Evolutionary conservation across 2,329 filamentous ascomycete species (phyloP), one percentile per base, ranked within the genome.

Genomic region (Ophidiomyces ophidiicola): DNA sequence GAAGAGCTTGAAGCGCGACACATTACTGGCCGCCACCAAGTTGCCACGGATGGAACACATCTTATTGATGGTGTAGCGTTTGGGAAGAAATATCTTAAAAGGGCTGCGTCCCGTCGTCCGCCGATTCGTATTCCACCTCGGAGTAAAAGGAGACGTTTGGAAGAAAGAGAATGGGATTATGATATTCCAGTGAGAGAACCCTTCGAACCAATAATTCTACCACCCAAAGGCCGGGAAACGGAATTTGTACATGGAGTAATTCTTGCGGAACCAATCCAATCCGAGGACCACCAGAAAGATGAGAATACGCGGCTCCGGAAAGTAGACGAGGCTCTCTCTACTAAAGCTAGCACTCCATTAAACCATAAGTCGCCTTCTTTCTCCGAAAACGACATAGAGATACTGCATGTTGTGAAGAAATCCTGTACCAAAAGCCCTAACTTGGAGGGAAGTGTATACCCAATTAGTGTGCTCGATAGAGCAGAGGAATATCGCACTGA

Each of bases 31-130:
- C 76, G 88, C 33, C 69, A 81, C 47, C 87, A 94, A 58, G 92
- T 94, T 38, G 77, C 81, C 0, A 52, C 64, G 1, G 81, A 84
- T 56, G 87, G 88, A 3, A 79, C 71, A 48, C 86, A 87, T 54
- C 68, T 94, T 4, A 71, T 90, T 7, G 88, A 96, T 55, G 87
- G 88, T 3, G 68, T 94, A 14, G 74, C 85, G 0, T 94, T 88
- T 56, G 87, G 88, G 2, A 73, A 80, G 44, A 78, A 80, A 1
- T 76, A 76, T 53, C 62, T 88, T 6, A 73, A 72, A 44, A 54
- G 62, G 50, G 53, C 63, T 1, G 67, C 71, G 0, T 67, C 68
- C 5, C 69, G 69, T 42, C 72, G 85, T 32, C 85, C 85, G 1
- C 56, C 71, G 0, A 64, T 92, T 26, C 63, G 69, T 8, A 82